Evolutionary conservation across 352 stramenopile genomes (phyloP), one percentile per base, ranked within the genome.

Genomic region (Sclerospora graminicola): DNA sequence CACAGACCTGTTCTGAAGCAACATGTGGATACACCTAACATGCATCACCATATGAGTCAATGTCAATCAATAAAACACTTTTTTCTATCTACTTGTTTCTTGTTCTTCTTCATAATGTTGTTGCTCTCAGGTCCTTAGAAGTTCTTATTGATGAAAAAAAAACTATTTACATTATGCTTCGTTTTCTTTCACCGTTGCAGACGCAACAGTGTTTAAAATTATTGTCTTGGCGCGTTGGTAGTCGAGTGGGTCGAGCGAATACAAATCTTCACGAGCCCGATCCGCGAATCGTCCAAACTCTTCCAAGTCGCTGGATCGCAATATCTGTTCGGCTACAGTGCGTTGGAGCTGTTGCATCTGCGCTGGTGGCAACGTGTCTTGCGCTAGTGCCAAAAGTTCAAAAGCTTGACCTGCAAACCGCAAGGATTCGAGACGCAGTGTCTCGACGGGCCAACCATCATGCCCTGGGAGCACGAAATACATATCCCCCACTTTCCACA

Each of bases 1-100:
- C 66, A 87, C 72, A 91, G 79, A 91, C 79, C 79, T 91, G 79
- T 91, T 87, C 79, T 84, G 77, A 91, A 87, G 44, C 44, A 52
- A 27, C 57, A 60, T 91, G 79, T 89, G 68, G 79, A 91, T 70
- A 76, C n/a, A n/a, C 57, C 38, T 69, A 86, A 86, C 79, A 91
- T 91, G 79, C 79, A 41, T 41, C 35, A 41, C 35, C 35, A 41
- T 41, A 41, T 41, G 34, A 41, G 34, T 41, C 34, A 5, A 10
- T 10, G 6, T 30, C 10, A 30, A 30, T 10, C 26, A 30, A 10
- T 10, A 10, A 30, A 30, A 30, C 26, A 30, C 26, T 10, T 10
- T 10, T 30, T 10, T 30, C 6, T 30, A 30, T 30, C 26, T 30
- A 30, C 26, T 10, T 10, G 6, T 30, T 30, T 10, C 10, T 30